Evolutionary conservation across 129 eudicot genomes (phyloP).

Genomic region (Oenanthe sinensis): DNA sequence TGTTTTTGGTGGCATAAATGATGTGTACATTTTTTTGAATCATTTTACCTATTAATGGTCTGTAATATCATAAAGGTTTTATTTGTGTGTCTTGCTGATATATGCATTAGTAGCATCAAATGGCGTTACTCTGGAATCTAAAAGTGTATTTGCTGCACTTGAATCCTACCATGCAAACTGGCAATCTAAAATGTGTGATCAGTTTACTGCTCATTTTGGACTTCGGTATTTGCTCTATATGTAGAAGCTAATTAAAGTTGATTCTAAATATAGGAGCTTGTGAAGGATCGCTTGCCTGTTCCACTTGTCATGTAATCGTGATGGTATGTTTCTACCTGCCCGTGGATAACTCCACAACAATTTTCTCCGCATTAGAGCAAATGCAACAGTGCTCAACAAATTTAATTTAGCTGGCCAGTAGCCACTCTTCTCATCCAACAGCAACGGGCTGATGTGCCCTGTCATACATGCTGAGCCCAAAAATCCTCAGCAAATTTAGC

Average conservation of each 20-base stretch:
- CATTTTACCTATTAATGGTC: neutral
- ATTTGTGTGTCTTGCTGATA: neutral
- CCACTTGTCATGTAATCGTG: slow-evolving; percentile 74
- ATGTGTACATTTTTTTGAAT: neutral
- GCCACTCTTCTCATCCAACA: no score
- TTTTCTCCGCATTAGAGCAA: neutral
- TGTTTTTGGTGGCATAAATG: neutral
- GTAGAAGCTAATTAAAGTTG: neutral
- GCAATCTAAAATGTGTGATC: neutral
- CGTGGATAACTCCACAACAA: neutral
- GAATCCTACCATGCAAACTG: neutral
- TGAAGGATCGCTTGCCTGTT: slow-evolving; percentile 79
- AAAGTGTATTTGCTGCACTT: neutral
- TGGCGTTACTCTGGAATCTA: neutral
- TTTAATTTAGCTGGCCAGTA: no score
- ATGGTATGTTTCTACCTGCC: slow-evolving; percentile 43
- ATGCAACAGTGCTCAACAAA: no score
- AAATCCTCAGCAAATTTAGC: no score
- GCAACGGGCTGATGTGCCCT: no score
- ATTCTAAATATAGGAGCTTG: slow-evolving; percentile 51
- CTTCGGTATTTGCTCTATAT: neutral
- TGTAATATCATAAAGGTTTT: neutral
- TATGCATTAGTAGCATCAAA: neutral
- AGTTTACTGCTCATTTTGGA: neutral
- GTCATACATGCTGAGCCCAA: no score